Percentiles rank a stretch among this genome's conserved stretches.
Conservation (phyloP, 2,329 filamentous ascomycete species). For the Alternaria postmessia region DNA sequence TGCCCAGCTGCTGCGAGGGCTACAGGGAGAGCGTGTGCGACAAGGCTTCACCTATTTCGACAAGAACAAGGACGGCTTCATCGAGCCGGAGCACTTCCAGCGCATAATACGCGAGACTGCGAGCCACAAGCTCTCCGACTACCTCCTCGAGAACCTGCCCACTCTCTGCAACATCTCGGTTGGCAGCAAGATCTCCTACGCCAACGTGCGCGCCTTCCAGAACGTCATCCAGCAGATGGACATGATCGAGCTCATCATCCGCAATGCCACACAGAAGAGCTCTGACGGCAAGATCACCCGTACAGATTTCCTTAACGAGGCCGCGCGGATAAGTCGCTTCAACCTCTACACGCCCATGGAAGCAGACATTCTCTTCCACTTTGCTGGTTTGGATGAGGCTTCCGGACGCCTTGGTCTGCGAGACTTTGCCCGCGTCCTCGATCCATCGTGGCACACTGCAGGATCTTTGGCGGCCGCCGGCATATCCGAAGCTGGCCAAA, state of each 20-base stretch:
- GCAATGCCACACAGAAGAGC: constrained; percentile 84
- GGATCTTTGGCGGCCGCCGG: constrained; percentile 61
- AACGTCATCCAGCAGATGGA: constrained; percentile 99
- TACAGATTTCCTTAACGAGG: constrained; percentile 93
- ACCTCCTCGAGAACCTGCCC: constrained; percentile 87
- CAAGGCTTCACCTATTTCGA: constrained; percentile 95
- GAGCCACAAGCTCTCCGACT: constrained; percentile 95
- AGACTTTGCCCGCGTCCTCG: constrained; percentile 95
- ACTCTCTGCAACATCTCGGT: constrained; percentile 94
- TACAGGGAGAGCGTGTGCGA: constrained; percentile 94
- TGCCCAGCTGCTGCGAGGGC: constrained; percentile 93
- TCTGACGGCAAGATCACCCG: constrained; percentile 91
- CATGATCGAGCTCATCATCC: constrained; percentile 90
- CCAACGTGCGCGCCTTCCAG: constrained; percentile 96
- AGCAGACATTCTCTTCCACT: constrained; percentile 98
- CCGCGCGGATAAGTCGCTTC: constrained; percentile 88
- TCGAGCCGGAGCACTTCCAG: constrained; percentile 94
- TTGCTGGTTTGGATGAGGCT: constrained; percentile 89
- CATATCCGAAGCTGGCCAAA: constrained; percentile 56
- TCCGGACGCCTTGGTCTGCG: constrained; percentile 81
- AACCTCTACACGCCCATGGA: constrained; percentile 98
- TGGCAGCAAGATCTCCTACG: constrained; percentile 94
- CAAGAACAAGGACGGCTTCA: constrained; percentile 90
- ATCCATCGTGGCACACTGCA: constrained; percentile 84
- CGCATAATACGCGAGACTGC: constrained; percentile 94